Evolutionary conservation across 1,139 yeast genomes (phyloP), one percentile per base, ranked within the genome.

Genomic region (Yamadazyma trypodendri): DNA sequence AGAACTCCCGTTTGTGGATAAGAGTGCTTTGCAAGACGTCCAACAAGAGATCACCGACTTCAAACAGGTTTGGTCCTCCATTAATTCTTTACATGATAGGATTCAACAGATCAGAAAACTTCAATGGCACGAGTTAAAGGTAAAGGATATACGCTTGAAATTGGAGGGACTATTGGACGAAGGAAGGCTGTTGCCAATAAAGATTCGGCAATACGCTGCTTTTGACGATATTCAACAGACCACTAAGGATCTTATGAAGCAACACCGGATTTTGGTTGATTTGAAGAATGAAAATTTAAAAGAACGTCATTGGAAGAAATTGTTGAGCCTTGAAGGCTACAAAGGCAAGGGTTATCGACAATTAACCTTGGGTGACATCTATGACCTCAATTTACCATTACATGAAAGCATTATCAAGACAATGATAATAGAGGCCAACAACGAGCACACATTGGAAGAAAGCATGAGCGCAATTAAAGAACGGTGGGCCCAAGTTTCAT

Each of bases 391-490:
- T 31, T 56, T 84, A 20, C 28, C 50, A 0, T 45, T 61, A 1
- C 76, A 86, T 56, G 77, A 75, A 32, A 49, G 52, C 2, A 42
- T 58, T 1, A 61, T 90, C 3, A 73, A 71, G 34, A 63, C 73
- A 0, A 59, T 84, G 1, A 51, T 87, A 3, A 66, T 69, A 1
- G 78, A 75, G 44, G 97, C 97, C 0, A 77, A 77, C 42, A 84
- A 87, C 16, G 97, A 92, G 52, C 68, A 74, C 41, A 69, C 77
- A 0, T 63, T 92, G 6, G 88, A 84, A 43, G 77, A 73, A 13
- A 75, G 80, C 10, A 53, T 84, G 17, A 50, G 49, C 1, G 55
- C 62, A 6, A 77, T 90, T 10, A 65, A 64, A 36, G 51, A 50
- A 0, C 65, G 58, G 4, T 84, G 90, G 90, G 45, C 58, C 0